These are phyloP conservation scores for Lathyrus sativus DNA, from an alignment of 306 rosid species.

Conservation along the genomic window DNA sequence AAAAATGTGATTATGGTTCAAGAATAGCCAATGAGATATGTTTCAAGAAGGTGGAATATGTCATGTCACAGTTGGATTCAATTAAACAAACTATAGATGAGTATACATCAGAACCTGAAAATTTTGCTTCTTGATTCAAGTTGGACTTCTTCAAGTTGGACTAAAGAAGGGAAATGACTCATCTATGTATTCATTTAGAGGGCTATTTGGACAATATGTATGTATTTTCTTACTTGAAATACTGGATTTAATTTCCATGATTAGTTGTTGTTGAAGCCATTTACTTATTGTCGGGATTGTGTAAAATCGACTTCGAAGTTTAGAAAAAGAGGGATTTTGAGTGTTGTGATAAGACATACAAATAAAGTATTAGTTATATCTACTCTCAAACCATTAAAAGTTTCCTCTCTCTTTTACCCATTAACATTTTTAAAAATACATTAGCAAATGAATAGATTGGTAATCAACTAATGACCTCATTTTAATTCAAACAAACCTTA, in stretches of 20 bases:
- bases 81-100: slow-evolving; percentile 73
- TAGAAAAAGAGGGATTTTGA: not conserved
- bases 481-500: too few relatives aligned
- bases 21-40: slow-evolving; percentile 86
- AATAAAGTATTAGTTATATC: too few relatives aligned
- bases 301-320: not conserved
- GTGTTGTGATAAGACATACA: not conserved
- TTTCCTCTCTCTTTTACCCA: too few relatives aligned
- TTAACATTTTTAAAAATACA: too few relatives aligned
- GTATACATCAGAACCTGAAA: slow-evolving; percentile 58
- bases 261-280: not conserved
- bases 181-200: not conserved
- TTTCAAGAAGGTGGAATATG: slow-evolving; percentile 71
- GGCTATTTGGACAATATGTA: not conserved
- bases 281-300: not conserved
- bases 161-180: not conserved
- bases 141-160: slow-evolving; percentile 1
- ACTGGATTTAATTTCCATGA: slow-evolving; percentile 3
- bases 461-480: too few relatives aligned
- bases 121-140: too few relatives aligned
- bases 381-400: too few relatives aligned
- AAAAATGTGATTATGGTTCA: slow-evolving; percentile 88
- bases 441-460: too few relatives aligned
- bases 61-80: slow-evolving; percentile 71
- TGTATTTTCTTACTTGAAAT: not conserved